A percentile compares a stretch with the other conserved stretches of the same genome.
phyloP scores from a whole-genome alignment of 305 asterid species.

The Fraxinus velutina region DNA sequence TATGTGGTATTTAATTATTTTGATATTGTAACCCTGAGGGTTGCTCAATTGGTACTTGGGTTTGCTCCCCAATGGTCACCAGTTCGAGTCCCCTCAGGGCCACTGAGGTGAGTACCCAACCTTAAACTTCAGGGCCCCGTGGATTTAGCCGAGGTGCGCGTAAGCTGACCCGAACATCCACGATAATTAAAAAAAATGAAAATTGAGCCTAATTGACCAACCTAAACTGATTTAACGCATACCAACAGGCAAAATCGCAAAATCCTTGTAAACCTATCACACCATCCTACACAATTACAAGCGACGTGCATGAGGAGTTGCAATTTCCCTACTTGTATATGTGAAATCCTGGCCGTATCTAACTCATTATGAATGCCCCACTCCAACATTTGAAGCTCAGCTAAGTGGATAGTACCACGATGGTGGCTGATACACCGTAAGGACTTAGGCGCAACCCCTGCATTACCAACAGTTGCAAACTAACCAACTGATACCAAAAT shows the following conservation, averaged over 20 bases:
- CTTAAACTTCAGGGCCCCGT: no score
- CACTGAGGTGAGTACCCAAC: no score
- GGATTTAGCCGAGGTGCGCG: no score
- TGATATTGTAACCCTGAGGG: no score
- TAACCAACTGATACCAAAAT: neutral
- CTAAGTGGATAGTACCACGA: neutral
- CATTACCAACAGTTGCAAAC: neutral
- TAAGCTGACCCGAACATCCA: no score
- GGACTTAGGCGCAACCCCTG: neutral
- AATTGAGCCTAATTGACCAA: neutral
- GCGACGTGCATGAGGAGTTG: neutral
- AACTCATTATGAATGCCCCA: neutral
- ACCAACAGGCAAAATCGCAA: neutral
- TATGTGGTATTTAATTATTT: no score
- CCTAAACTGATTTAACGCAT: neutral
- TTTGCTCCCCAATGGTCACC: no score
- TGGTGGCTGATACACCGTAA: neutral
- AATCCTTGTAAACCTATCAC: neutral
- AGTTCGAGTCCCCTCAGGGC: no score
- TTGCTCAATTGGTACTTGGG: no score
- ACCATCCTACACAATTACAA: neutral
- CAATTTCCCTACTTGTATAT: neutral
- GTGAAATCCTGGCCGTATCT: neutral
- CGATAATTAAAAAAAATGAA: neutral
- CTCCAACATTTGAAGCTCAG: neutral